Percentiles rank a stretch among this genome's conserved stretches.
Conservation (phyloP, 2,329 filamentous ascomycete species). For the Zymoseptoria crescenta region DNA sequence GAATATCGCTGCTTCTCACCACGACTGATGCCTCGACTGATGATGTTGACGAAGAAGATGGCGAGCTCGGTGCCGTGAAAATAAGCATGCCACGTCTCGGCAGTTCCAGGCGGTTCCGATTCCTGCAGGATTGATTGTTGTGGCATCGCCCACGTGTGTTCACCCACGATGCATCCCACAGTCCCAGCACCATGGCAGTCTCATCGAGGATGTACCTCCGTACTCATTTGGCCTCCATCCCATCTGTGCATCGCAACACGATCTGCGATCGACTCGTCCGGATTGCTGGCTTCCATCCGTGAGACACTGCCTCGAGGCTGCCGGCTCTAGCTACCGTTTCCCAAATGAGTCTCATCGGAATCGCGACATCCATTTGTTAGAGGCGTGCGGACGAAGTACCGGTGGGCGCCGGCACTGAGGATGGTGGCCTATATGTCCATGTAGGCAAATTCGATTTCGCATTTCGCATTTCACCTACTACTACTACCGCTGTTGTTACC, state of each 20-base stretch:
- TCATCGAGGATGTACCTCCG: too few relatives aligned
- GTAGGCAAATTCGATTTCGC: too few relatives aligned
- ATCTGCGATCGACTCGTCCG: neutral
- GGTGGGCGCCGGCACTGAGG: neutral
- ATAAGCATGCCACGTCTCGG: neutral
- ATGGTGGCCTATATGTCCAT: too few relatives aligned
- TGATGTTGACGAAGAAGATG: too few relatives aligned
- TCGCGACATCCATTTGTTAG: neutral
- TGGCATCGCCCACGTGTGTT: neutral
- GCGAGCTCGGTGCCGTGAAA: neutral
- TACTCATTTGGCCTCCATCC: too few relatives aligned
- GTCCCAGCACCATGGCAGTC: neutral
- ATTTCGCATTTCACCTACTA: too few relatives aligned
- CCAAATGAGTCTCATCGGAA: neutral
- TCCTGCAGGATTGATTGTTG: neutral
- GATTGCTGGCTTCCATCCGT: neutral
- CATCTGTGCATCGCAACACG: too few relatives aligned
- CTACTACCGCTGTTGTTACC: too few relatives aligned
- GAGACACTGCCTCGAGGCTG: neutral
- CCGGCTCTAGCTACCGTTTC: neutral
- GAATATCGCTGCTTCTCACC: too few relatives aligned
- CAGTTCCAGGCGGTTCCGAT: neutral
- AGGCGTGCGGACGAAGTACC: neutral
- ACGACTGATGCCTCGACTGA: too few relatives aligned
- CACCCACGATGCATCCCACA: neutral